Percentiles rank a stretch among this genome's conserved stretches.
Evolutionary conservation across 2,329 filamentous ascomycete species (phyloP).

Genomic region (Pseudogymnoascus sp.): DNA sequence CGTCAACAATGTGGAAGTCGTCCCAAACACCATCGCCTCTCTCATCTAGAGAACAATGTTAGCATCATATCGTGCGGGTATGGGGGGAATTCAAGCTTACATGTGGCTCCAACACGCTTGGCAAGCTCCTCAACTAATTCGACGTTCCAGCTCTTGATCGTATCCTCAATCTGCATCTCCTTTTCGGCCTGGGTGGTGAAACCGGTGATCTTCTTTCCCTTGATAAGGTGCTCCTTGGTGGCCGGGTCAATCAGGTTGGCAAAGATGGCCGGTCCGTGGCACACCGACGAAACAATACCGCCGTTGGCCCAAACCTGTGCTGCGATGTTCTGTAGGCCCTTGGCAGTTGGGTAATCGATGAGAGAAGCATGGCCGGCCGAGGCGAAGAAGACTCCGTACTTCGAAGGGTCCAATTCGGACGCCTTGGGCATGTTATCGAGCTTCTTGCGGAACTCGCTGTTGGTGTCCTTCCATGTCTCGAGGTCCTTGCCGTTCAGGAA

Average conservation of each 20-base stretch:
- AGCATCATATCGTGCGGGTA: not conserved
- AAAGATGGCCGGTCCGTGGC: slow-evolving; percentile 35
- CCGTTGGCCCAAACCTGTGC: slow-evolving; percentile 33
- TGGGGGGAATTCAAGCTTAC: slow-evolving; percentile 20
- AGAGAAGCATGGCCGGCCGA: slow-evolving; percentile 38
- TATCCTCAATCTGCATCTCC: slow-evolving; percentile 28
- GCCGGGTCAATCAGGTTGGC: slow-evolving; percentile 27
- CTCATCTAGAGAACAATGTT: slow-evolving; percentile 4
- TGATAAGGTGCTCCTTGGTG: slow-evolving; percentile 32
- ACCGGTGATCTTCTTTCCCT: slow-evolving; percentile 33
- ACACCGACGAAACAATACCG: slow-evolving; percentile 37
- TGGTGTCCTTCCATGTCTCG: slow-evolving; percentile 33
- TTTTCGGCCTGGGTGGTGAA: slow-evolving; percentile 35
- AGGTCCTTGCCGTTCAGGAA: slow-evolving; percentile 36
- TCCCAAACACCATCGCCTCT: slow-evolving; percentile 23
- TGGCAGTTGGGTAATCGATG: slow-evolving; percentile 39
- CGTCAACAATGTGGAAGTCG: slow-evolving; percentile 22
- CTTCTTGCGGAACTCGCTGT: slow-evolving; percentile 38
- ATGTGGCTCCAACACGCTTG: slow-evolving; percentile 26
- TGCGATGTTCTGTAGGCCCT: slow-evolving; percentile 35
- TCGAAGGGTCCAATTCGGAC: slow-evolving; percentile 26
- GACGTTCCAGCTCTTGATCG: slow-evolving; percentile 28
- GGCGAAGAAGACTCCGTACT: slow-evolving; percentile 36
- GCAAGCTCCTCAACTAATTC: slow-evolving; percentile 31
- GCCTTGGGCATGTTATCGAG: slow-evolving; percentile 37